Conservation (phyloP, 371 early-diverging fungal species). For the Mortierella sp. region DNA sequence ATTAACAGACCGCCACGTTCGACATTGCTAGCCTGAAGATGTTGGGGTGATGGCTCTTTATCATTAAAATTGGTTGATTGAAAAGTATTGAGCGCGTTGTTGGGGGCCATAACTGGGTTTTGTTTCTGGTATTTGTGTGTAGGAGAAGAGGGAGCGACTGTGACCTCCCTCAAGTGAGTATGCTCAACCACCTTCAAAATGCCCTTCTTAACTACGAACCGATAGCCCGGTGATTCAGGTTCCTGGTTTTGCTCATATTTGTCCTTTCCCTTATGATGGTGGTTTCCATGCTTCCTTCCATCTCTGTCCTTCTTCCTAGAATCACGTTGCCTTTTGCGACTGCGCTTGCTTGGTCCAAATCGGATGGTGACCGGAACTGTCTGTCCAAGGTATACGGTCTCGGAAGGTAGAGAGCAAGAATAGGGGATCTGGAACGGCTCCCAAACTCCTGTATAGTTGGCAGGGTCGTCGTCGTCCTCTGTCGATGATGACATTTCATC, state of each 20-base stretch:
- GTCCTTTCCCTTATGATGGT: constrained; percentile 1
- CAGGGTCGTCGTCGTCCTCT: constrained; percentile 20
- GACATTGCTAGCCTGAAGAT: not conserved
- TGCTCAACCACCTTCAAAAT: constrained; percentile 45
- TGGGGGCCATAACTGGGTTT: not conserved
- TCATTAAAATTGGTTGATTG: not conserved
- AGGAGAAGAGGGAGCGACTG: constrained; percentile 8
- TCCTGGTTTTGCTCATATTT: not conserved
- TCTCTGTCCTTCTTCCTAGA: not conserved
- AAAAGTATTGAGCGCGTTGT: not conserved
- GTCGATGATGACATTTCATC: not conserved
- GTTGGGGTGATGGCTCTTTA: constrained; percentile 1
- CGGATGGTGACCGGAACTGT: constrained; percentile 39
- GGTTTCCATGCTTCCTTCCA: not conserved
- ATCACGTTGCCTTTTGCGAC: constrained; percentile 4
- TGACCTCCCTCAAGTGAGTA: constrained; percentile 40
- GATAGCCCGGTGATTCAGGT: not conserved
- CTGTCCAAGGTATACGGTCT: constrained; percentile 41
- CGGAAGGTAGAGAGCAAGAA: constrained; percentile 38
- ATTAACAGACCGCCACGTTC: not conserved
- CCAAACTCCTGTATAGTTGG: constrained; percentile 51
- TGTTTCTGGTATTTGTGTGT: constrained; percentile 1
- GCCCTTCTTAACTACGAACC: constrained; percentile 49
- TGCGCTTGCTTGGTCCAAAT: constrained; percentile 32
- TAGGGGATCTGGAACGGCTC: constrained; percentile 52